A percentile compares a stretch with the other conserved stretches of the same genome.
These are phyloP conservation scores for Colletotrichum cereale DNA, from an alignment of 2,329 filamentous ascomycete species.

Conservation along the genomic window DNA sequence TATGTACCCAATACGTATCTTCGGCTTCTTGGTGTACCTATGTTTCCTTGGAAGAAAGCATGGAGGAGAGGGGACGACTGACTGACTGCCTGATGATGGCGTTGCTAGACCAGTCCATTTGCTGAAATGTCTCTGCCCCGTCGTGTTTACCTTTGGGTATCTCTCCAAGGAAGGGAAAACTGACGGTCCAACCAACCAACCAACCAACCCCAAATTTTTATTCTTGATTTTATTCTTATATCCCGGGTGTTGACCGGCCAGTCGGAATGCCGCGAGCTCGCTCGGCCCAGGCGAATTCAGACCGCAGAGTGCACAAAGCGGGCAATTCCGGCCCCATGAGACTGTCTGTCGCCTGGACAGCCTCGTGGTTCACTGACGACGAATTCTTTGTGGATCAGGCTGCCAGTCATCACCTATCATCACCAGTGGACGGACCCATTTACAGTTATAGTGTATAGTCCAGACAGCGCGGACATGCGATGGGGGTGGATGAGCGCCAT, in stretches of 20 bases:
- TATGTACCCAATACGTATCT: neutral
- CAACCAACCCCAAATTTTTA: neutral
- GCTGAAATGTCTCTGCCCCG: neutral
- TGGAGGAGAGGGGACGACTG: too few relatives aligned
- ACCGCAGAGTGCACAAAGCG: conserved; percentile 31
- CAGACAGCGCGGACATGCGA: neutral
- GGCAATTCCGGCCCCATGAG: neutral
- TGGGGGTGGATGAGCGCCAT: neutral
- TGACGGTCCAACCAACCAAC: neutral
- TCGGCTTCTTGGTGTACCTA: neutral
- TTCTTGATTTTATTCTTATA: neutral
- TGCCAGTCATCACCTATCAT: neutral
- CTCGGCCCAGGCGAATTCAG: conserved; percentile 26
- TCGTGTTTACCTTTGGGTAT: neutral
- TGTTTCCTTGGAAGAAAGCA: neutral
- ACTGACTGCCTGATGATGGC: too few relatives aligned
- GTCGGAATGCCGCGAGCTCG: conserved; percentile 19
- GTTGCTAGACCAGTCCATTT: neutral
- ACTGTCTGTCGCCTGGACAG: neutral
- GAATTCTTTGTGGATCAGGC: neutral
- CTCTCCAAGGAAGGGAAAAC: neutral
- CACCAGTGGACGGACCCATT: neutral
- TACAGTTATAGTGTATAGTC: neutral
- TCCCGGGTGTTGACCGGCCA: neutral
- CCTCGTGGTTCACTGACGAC: neutral